Evolutionary conservation across 164 flowering plant genomes (phyloP).

Genomic region (Euptelea pleiosperma): DNA sequence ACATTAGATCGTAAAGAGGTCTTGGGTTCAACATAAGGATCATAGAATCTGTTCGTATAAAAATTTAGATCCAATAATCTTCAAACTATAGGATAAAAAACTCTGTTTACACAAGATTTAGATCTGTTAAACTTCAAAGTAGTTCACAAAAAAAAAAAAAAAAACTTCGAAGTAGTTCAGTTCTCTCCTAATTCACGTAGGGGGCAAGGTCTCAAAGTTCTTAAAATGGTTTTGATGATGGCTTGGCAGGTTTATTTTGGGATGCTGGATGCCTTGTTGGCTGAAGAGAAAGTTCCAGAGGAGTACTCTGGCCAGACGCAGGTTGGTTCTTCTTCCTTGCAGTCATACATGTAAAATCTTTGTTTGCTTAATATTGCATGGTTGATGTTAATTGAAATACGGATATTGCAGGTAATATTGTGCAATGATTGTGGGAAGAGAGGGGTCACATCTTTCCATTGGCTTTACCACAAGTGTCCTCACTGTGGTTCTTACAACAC

Average conservation of each 20-base stretch:
- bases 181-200: background rate
- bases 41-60: too few relatives aligned
- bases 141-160: background rate
- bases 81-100: too few relatives aligned
- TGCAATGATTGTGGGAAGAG: slow-evolving; percentile 90
- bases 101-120: too few relatives aligned
- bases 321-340: slow-evolving; percentile 34
- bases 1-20: too few relatives aligned
- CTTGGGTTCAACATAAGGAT: too few relatives aligned
- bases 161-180: background rate
- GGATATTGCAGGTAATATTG: slow-evolving; percentile 51
- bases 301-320: slow-evolving; percentile 66
- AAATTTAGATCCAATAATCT: too few relatives aligned
- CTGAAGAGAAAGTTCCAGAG: slow-evolving; percentile 68
- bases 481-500: slow-evolving; percentile 83
- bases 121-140: too few relatives aligned
- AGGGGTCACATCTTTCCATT: slow-evolving; percentile 71
- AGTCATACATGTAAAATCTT: background rate
- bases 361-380: background rate
- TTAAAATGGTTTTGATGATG: slow-evolving; percentile 6
- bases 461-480: slow-evolving; percentile 80
- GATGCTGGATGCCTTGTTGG: slow-evolving; percentile 76
- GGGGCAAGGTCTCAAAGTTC: background rate
- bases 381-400: background rate
- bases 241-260: slow-evolving; percentile 65